A percentile compares a stretch with the other conserved stretches of the same genome.
These are phyloP conservation scores for Penicillium sp. DNA, from an alignment of 2,329 filamentous ascomycete genomes.

Conservation along the genomic window DNA sequence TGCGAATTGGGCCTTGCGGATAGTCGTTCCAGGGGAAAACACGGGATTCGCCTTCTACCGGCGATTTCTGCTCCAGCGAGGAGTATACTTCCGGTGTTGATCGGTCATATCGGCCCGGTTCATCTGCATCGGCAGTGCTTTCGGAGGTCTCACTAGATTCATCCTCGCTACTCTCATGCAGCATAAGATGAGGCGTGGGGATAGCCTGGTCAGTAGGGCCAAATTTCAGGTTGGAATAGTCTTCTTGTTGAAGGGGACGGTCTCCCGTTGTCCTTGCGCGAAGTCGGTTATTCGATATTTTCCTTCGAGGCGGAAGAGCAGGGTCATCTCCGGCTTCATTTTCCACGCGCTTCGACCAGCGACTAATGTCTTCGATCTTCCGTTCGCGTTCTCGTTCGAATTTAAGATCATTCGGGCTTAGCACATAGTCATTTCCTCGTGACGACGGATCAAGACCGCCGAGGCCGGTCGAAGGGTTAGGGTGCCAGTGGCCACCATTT, in stretches of 20 bases:
- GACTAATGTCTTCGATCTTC: slow-evolving; percentile 58
- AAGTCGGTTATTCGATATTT: slow-evolving; percentile 36
- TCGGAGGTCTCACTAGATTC: slow-evolving; percentile 35
- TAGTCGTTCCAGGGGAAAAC: slow-evolving; percentile 56
- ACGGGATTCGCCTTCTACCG: slow-evolving; percentile 33
- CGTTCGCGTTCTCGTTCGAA: slow-evolving; percentile 52
- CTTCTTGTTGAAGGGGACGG: slow-evolving; percentile 33
- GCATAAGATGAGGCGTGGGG: slow-evolving; percentile 56
- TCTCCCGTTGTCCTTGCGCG: slow-evolving; percentile 53
- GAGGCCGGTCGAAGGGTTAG: slow-evolving; percentile 45
- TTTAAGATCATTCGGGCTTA: slow-evolving; percentile 57
- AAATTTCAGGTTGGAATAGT: slow-evolving; percentile 38
- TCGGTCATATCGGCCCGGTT: slow-evolving; percentile 26
- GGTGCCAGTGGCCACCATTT: slow-evolving; percentile 55
- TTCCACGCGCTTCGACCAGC: slow-evolving; percentile 56
- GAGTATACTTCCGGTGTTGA: slow-evolving; percentile 20
- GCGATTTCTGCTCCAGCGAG: slow-evolving; percentile 25
- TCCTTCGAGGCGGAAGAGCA: slow-evolving; percentile 26
- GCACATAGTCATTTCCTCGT: slow-evolving; percentile 50
- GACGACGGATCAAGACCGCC: slow-evolving; percentile 53
- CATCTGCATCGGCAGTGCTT: slow-evolving; percentile 30
- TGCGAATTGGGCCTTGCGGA: slow-evolving; percentile 33
- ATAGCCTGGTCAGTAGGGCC: slow-evolving; percentile 43
- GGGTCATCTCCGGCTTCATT: slow-evolving; percentile 43
- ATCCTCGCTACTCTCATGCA: slow-evolving; percentile 49